Evolutionary conservation across 352 stramenopile species (phyloP).

Genomic region (Globisporangium abappressorium): DNA sequence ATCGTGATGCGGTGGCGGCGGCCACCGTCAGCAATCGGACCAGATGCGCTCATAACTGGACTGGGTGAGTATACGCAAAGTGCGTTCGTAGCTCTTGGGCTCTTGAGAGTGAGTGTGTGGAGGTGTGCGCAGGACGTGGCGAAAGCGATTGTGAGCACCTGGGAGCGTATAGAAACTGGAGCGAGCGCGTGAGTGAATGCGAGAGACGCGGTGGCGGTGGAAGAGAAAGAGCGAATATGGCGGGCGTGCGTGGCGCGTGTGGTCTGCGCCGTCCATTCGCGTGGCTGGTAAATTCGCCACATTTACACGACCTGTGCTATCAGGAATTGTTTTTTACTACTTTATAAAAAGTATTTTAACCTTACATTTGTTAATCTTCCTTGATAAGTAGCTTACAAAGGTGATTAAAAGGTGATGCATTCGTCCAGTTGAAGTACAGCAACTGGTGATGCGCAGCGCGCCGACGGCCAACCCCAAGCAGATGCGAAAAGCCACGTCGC

Average conservation of each 20-base stretch:
- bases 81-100: neutral
- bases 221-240: neutral
- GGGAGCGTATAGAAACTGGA: no score
- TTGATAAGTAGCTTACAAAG: no score
- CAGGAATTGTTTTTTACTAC: neutral
- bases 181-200: neutral
- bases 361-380: no score
- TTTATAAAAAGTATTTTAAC: no score
- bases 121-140: neutral
- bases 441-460: conserved; percentile 6
- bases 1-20: conserved; percentile 18
- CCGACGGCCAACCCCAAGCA: neutral
- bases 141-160: conserved; percentile 2
- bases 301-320: neutral
- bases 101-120: neutral
- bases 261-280: neutral
- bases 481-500: conserved; percentile 4
- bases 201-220: neutral
- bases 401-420: neutral
- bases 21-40: neutral
- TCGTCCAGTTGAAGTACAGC: conserved; percentile 2
- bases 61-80: neutral
- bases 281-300: neutral
- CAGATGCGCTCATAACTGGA: neutral
- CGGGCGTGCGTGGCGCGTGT: no score